Base-by-base conservation (phyloP, 768 basidiomycete species). In the Dentipellis fragilis region DNA sequence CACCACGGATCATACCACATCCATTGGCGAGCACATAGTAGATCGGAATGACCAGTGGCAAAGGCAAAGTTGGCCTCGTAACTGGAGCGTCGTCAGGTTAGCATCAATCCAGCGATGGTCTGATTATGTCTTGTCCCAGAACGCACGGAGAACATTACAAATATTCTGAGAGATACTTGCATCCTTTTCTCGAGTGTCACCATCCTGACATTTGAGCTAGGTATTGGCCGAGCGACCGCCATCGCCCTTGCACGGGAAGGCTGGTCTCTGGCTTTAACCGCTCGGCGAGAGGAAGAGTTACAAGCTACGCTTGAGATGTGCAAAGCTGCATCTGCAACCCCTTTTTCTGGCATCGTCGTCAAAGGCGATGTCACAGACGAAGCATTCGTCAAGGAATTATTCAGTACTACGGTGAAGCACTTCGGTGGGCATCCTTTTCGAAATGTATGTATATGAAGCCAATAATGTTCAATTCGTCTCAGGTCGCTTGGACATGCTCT, bases 371-470 rank as follows among this genome's bases (percentile, higher is more conserved):
- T 45, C 11, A 45, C 42, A 19, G 42, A 45, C 22, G 48, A 49
- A 8, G 16, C 17, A 10, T 34, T 49, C 21, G 48, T 49, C 17
- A 49, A 23, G 48, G 11, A 22, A 21, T 16, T 34, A 22, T 34
- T 49, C 29, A 21, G 9, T 10, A 17, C n/a, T n/a, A 49, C 22
- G 16, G 16, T 14, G 22, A 11, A n/a, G 48, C 21, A 23, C 22
- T 49, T 23, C 48, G 21, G 75, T 45, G 8, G 19, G 42, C n/a
- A 4, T 29, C 29, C 29, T 6, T 29, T 29, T 6, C 29, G 6
- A 29, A 29, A 29, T 29, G 6, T 6, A 3, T 6, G 29, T 29
- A 3, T 6, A 29, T 29, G 29, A 29, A 19, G 11, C 42, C 8
- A 9, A 19, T 45, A 16, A 45, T 45, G 42, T 16, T 45, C 14